Evolutionary conservation across 371 early-diverging fungal species (phyloP), one percentile per base, ranked within the genome.

Genomic region (Mortierella sp.): DNA sequence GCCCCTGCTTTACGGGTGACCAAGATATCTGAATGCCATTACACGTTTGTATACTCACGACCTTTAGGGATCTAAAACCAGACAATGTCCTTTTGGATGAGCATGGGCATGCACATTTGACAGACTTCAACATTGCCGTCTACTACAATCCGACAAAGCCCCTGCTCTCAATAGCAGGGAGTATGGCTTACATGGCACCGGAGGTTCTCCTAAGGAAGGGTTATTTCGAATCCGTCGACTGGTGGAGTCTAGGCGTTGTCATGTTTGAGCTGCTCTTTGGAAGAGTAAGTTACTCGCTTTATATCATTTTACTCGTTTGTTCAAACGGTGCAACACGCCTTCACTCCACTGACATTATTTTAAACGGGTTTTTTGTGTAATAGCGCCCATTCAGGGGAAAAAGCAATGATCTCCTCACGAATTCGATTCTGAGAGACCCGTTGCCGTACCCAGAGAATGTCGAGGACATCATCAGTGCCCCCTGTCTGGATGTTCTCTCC

Each of bases 31-130:
- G 40, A 37, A 39, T 34, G 5, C 22, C 26, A 13, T 24, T 41
- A n/a, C n/a, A n/a, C n/a, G n/a, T n/a, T n/a, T n/a, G n/a, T n/a
- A n/a, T n/a, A n/a, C n/a, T n/a, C n/a, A n/a, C 39, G 19, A 34
- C 16, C 48, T 16, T 69, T 80, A 90, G 97, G 58, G 98, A 98
- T 86, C 73, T 96, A 50, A 97, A 97, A 79, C 98, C 98, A 0
- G 98, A 97, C 79, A 97, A 98, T 86, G 92, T 98, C 5, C 84
- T 99, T 26, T 80, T 99, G 70, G 96, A 96, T 73, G 93, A 91
- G 75, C 86, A 90, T 41, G 98, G 97, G 22, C 96, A 97, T 76
- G 94, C 93, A 0, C 95, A 96, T 70, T 79, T 98, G 68, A 95
- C 97, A 0, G 98, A 98, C 85, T 98, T 98, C 79, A 96, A 96